Evolutionary conservation across 768 basidiomycete species (phyloP), one percentile per base, ranked within the genome.

Genomic region (Kondoa subrosea): DNA sequence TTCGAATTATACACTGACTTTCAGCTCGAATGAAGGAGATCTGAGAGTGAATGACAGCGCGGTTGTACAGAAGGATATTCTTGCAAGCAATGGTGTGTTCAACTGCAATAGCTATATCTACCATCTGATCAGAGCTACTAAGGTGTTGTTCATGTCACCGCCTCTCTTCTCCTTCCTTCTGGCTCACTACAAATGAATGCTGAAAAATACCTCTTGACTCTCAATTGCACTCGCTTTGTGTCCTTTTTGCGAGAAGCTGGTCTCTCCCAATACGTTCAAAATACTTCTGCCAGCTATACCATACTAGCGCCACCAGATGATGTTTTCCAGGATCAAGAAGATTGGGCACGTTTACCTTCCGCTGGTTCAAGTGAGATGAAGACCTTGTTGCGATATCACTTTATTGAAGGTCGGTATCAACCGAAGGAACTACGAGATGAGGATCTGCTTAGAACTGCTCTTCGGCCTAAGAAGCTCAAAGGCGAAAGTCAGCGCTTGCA

Each of bases 241-340:
- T 85, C 87, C 3, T 81, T 96, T 27, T 79, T 99, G 30, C 90
- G 88, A 71, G 87, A 88, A 1, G 88, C 88, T 32, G 81, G 87
- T 70, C 83, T 99, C 0, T 77, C 80, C 12, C 67, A 75, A 17
- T 80, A 79, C 67, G 76, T 78, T 56, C 75, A 76, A 31, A 58
- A 34, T 1, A 65, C 73, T 32, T 78, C 84, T 16, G 61, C 67
- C 30, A 34, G 69, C 56, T 87, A 86, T 78, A 97, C 95, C 0
- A 91, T 99, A 68, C 85, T 97, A 59, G 95, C 92, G 0, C 91
- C 90, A 0, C 81, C 82, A 60, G 91, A 99, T 76, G 89, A 92
- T 66, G 87, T 93, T 3, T 76, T 96, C 40, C 76, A 70, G 69
- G 12, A 32, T 30, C 50, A 2, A 34, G 56, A 40, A 14, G 66